phyloP scores from a whole-genome alignment of 176 grass and related monocot genomes.

The Dendrocalamus sinicus region DNA sequence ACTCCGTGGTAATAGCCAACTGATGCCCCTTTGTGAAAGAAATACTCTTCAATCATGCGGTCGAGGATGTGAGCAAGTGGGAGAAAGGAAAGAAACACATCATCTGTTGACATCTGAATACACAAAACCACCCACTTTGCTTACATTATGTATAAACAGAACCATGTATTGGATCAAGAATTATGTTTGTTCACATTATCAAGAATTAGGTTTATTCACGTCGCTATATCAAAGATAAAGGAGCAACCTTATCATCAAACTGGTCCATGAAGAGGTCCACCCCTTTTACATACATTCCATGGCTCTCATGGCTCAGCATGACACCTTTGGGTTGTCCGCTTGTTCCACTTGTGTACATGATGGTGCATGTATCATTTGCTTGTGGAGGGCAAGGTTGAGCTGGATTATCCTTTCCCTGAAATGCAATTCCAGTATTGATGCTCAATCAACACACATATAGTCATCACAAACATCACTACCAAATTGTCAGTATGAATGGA shows the following conservation, averaged over 20 bases:
- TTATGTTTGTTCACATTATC: conserved; percentile 16
- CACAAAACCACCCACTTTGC: conserved; percentile 32
- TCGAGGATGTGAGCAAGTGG: conserved; percentile 98
- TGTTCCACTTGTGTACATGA: conserved; percentile 99
- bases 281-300: conserved; percentile 71
- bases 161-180: conserved; percentile 6
- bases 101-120: conserved; percentile 90
- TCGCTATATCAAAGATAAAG: conserved; percentile 4
- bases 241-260: conserved; percentile 85
- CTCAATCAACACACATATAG: conserved; percentile 41
- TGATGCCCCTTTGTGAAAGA: conserved; percentile 93
- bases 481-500: conserved; percentile 32
- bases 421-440: conserved; percentile 35
- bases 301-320: conserved; percentile 79
- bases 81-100: conserved; percentile 97
- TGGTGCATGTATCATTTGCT: conserved; percentile 81
- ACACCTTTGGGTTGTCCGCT: conserved; percentile 94
- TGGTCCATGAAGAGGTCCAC: conserved; percentile 82
- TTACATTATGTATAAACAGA: conserved; percentile 24
- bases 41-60: conserved; percentile 95
- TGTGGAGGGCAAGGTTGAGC: conserved; percentile 62
- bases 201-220: conserved; percentile 15
- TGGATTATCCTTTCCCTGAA: conserved; percentile 77
- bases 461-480: conserved; percentile 15
- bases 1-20: conserved; percentile 98